phyloP scores from a whole-genome alignment of 331 rosid species.

The Quercus phellos region DNA sequence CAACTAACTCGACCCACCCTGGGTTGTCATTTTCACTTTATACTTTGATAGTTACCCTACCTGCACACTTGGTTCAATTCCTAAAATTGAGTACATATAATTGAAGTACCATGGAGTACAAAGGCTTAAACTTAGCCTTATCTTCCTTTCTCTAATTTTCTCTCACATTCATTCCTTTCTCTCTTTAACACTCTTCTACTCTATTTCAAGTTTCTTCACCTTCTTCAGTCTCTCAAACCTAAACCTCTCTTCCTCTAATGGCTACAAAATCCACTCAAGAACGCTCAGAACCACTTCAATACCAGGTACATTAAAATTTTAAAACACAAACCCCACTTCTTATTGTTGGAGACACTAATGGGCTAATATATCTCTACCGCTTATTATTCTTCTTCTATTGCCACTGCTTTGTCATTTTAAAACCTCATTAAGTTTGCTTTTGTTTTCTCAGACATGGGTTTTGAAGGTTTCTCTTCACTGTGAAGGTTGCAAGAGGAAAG shows the following conservation, averaged over 20 bases:
- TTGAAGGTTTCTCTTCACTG: slow-evolving; percentile 82
- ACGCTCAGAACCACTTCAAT: slow-evolving; percentile 40
- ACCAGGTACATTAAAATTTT: slow-evolving; percentile 29
- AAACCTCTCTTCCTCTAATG: slow-evolving; percentile 32
- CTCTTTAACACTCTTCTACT: slow-evolving; percentile 7
- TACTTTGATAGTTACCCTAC: slow-evolving; percentile 24
- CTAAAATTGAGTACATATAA: slow-evolving; percentile 15
- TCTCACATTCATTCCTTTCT: slow-evolving; percentile 16
- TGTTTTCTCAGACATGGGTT: slow-evolving; percentile 55
- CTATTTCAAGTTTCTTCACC: neutral
- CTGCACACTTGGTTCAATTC: slow-evolving; percentile 23
- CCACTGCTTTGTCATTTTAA: neutral
- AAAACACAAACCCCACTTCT: neutral
- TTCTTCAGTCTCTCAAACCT: slow-evolving; percentile 1
- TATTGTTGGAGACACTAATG: too few relatives aligned
- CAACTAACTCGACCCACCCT: too few relatives aligned
- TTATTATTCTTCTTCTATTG: neutral
- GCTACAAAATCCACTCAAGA: slow-evolving; percentile 40
- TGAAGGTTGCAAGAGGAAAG: slow-evolving; percentile 83
- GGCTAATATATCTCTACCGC: too few relatives aligned
- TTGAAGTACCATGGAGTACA: neutral
- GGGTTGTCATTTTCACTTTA: slow-evolving; percentile 35
- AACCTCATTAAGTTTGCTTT: neutral
- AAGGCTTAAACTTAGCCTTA: slow-evolving; percentile 25
- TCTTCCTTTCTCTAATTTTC: slow-evolving; percentile 19